These are phyloP conservation scores for Periconia sp. DNA, from an alignment of 2,329 filamentous ascomycete species.

Conservation along the genomic window DNA sequence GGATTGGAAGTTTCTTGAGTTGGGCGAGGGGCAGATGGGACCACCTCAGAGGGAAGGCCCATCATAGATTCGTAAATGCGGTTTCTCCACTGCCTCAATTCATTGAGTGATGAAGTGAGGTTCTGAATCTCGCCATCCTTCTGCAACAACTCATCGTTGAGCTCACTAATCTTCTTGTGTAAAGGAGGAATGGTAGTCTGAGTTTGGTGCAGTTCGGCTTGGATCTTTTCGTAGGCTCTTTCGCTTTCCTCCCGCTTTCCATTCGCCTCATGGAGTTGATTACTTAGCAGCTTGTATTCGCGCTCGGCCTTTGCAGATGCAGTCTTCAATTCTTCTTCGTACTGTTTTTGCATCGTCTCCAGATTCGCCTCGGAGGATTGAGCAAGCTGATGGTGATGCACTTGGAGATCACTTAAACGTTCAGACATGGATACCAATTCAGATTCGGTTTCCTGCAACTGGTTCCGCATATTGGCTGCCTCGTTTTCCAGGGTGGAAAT, in stretches of 20 bases:
- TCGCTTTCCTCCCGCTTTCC: constrained; percentile 6
- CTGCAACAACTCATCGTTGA: constrained; percentile 25
- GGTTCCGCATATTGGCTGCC: constrained; percentile 17
- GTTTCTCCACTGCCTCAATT: constrained; percentile 14
- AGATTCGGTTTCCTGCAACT: constrained; percentile 19
- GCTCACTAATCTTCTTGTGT: constrained; percentile 24
- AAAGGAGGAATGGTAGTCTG: constrained; percentile 20
- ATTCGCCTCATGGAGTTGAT: constrained; percentile 17
- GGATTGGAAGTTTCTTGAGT: constrained; percentile 12
- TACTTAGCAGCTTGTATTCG: constrained; percentile 17
- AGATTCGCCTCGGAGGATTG: constrained; percentile 19
- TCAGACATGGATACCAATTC: constrained; percentile 16
- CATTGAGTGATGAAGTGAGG: constrained; percentile 15
- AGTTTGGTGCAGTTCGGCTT: constrained; percentile 16
- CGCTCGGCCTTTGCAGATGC: constrained; percentile 14
- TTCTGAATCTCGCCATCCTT: constrained; percentile 35
- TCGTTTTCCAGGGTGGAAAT: constrained; percentile 23
- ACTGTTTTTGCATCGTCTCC: constrained; percentile 18
- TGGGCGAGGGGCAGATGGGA: constrained; percentile 12
- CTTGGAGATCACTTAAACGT: constrained; percentile 20
- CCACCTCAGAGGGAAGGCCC: constrained; percentile 15
- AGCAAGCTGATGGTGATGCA: constrained; percentile 19
- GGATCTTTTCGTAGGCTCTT: constrained; percentile 15
- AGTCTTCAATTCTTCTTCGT: constrained; percentile 17
- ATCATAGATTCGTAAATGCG: constrained; percentile 24